Conservation (phyloP, 2,329 filamentous ascomycete genomes). For the Fonsecaea monophora region DNA sequence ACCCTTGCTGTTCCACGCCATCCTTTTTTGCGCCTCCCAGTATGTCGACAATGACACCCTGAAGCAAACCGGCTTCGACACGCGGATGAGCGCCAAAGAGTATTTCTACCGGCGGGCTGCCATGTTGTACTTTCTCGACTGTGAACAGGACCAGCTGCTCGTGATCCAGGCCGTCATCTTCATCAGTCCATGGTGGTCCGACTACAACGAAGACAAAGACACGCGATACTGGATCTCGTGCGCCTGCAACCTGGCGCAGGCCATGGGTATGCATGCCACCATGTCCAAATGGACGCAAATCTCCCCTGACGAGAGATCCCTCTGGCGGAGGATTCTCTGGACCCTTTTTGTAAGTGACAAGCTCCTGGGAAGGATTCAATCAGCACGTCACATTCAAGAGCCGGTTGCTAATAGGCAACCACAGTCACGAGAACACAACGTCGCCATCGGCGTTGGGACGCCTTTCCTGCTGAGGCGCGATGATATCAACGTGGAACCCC, state of each 20-base stretch:
- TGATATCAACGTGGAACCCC: not conserved
- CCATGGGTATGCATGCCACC: conserved; percentile 4
- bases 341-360: not conserved
- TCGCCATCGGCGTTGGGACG: not conserved
- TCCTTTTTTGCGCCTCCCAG: not conserved
- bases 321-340: conserved; percentile 10
- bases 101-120: not conserved
- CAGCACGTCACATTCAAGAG: too few species aligned
- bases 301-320: not conserved
- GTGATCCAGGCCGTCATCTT: conserved; percentile 6
- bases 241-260: conserved; percentile 4
- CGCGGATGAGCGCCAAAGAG: not conserved
- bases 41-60: not conserved
- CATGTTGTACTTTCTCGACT: not conserved
- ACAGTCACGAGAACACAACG: not conserved
- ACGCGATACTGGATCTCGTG: conserved; percentile 9
- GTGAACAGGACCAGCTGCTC: conserved; percentile 1
- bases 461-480: not conserved
- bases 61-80: not conserved
- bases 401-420: too few species aligned
- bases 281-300: not conserved
- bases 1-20: not conserved
- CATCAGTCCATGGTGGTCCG: conserved; percentile 11
- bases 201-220: conserved; percentile 12
- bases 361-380: too few species aligned